Evolutionary conservation across 441 rosid genomes (phyloP).

Genomic region (Daphne laureola): DNA sequence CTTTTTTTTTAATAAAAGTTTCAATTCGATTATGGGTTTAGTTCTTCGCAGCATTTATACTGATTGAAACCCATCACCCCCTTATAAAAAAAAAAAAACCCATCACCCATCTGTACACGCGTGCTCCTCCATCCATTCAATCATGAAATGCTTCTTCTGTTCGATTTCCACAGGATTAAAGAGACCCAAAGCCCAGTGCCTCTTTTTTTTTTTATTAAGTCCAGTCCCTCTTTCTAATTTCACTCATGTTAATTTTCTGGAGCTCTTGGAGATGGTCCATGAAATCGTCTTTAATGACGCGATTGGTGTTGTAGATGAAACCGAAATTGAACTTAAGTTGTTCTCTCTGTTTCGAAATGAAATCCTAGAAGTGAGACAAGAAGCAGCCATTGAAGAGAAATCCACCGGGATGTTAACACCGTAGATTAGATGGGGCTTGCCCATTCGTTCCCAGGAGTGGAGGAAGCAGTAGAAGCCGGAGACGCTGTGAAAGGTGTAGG

Average conservation of each 20-base stretch:
- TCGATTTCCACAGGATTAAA: conserved; percentile 19
- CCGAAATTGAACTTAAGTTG: conserved; percentile 16
- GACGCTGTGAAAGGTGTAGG: conserved; percentile 32
- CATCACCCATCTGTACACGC: too few species aligned
- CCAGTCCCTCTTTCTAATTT: conserved; percentile 24
- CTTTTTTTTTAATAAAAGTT: too few species aligned
- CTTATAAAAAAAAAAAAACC: too few species aligned
- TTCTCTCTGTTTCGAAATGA: conserved; percentile 17
- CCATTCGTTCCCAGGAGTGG: conserved; percentile 12
- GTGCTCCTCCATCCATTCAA: neutral
- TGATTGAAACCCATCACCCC: too few species aligned
- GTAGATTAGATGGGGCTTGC: neutral
- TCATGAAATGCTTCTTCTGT: neutral
- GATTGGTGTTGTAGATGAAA: conserved; percentile 30
- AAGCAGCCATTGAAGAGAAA: conserved; percentile 27
- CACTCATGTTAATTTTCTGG: neutral
- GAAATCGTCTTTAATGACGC: conserved; percentile 22
- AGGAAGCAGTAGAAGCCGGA: conserved; percentile 25
- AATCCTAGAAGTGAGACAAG: conserved; percentile 25
- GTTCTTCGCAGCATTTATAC: too few species aligned
- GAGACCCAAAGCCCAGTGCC: conserved; percentile 41
- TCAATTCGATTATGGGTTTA: too few species aligned
- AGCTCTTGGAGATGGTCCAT: conserved; percentile 18
- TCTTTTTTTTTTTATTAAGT: too few species aligned
- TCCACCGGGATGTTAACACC: neutral